These are phyloP conservation scores for Oryza glumipatula DNA, from an alignment of 176 grass and related monocot species.

Conservation along the genomic window DNA sequence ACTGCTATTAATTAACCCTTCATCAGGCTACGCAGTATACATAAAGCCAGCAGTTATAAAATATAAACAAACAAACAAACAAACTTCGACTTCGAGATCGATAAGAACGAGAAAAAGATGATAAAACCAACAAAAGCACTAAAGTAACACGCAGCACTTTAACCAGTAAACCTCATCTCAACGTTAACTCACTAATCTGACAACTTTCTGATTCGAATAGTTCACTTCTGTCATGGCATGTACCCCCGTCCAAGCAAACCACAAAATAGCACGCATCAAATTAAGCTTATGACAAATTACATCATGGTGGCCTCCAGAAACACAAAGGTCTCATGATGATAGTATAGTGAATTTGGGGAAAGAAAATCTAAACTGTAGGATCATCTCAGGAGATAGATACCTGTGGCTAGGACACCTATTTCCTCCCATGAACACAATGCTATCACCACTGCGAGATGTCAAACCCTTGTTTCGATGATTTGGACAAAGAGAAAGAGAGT, in stretches of 20 bases:
- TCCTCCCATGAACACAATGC: constrained; percentile 21
- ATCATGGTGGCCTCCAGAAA: constrained; percentile 31
- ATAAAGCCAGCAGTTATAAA: not conserved
- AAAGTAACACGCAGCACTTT: not conserved
- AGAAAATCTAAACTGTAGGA: constrained; percentile 24
- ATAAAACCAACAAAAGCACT: not conserved
- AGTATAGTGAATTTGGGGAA: constrained; percentile 34
- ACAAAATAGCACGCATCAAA: constrained; percentile 5
- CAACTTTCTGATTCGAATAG: constrained; percentile 14
- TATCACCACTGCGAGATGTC: constrained; percentile 37
- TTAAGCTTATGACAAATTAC: constrained; percentile 34
- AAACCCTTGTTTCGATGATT: constrained; percentile 37
- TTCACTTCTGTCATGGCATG: constrained; percentile 8
- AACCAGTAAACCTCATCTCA: not conserved
- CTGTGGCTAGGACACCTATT: constrained; percentile 15
- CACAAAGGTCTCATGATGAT: constrained; percentile 39
- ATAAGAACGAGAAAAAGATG: not conserved
- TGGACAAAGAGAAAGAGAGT: constrained; percentile 25
- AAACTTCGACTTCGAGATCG: not conserved
- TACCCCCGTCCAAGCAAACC: constrained; percentile 28
- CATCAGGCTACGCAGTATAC: not conserved
- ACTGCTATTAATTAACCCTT: too few species aligned
- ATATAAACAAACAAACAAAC: not conserved
- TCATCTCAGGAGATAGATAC: constrained; percentile 5
- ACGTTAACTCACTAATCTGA: not conserved